phyloP scores from a whole-genome alignment of 345 rosid genomes.

The Turritis glabra region DNA sequence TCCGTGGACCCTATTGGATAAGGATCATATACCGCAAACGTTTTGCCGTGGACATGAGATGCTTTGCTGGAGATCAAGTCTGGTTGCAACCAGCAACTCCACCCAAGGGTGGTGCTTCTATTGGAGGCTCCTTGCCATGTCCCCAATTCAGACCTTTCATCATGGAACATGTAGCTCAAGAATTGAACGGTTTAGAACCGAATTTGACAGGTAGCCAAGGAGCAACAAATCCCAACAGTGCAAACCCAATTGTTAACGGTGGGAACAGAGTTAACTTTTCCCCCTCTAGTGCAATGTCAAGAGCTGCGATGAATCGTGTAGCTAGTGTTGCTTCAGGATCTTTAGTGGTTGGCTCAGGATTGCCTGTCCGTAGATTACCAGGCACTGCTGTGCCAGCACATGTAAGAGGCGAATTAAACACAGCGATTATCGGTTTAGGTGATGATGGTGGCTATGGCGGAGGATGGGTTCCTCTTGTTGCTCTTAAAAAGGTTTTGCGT shows the following conservation, averaged over 20 bases:
- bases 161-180: conserved; percentile 99
- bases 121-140: conserved; percentile 97
- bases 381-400: conserved; percentile 84
- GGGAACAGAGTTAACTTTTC: conserved; percentile 72
- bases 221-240: conserved; percentile 45
- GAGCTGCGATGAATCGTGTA: conserved; percentile 72
- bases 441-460: conserved; percentile 99
- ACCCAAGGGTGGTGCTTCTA: conserved; percentile 83
- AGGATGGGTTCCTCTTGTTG: conserved; percentile 99
- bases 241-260: conserved; percentile 53
- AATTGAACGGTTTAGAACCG: conserved; percentile 86
- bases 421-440: conserved; percentile 96
- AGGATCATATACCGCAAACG: conserved; percentile 89
- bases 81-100: conserved; percentile 99
- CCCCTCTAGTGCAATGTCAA: conserved; percentile 58
- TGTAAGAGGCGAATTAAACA: conserved; percentile 92
- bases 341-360: conserved; percentile 60
- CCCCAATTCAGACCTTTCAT: conserved; percentile 99
- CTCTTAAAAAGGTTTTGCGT: conserved; percentile 93
- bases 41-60: conserved; percentile 99
- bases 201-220: conserved; percentile 69
- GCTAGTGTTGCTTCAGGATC: conserved; percentile 67
- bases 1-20: conserved; percentile 99
- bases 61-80: conserved; percentile 99
- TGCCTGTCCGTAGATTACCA: conserved; percentile 80